phyloP scores from a whole-genome alignment of 2,329 filamentous ascomycete genomes.

The Elsinoe arachidis region DNA sequence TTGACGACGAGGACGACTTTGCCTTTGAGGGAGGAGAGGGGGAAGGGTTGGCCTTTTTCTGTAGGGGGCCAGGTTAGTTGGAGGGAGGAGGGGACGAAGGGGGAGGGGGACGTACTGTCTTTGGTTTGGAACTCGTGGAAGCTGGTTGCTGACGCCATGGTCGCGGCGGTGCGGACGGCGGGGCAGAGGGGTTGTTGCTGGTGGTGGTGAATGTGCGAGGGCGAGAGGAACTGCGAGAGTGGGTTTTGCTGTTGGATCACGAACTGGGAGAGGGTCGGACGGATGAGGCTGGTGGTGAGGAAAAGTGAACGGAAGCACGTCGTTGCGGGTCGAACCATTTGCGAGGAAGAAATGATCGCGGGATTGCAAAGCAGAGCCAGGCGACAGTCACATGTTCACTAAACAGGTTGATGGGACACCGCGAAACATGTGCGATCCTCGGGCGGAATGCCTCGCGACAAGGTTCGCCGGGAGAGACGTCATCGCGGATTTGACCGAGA shows the following conservation, averaged over 20 bases:
- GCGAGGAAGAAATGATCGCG: not conserved
- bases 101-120: conserved; percentile 53
- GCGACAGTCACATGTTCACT: conserved; percentile 9
- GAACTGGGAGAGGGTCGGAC: not conserved
- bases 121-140: conserved; percentile 82
- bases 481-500: conserved; percentile 6
- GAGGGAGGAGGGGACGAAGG: not conserved
- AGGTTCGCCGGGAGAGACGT: not conserved
- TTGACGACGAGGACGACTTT: conserved; percentile 96
- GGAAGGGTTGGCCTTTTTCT: conserved; percentile 67
- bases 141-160: conserved; percentile 58
- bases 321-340: conserved; percentile 8
- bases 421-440: conserved; percentile 10
- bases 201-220: not conserved
- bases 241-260: not conserved
- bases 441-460: conserved; percentile 3
- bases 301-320: conserved; percentile 3
- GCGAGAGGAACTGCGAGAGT: not conserved
- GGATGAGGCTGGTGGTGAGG: not conserved
- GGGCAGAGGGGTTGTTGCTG: not conserved
- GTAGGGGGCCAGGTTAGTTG: conserved; percentile 13
- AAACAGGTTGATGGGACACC: not conserved
- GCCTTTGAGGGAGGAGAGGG: conserved; percentile 65
- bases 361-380: too few species aligned
- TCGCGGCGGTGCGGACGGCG: conserved; percentile 18